phyloP scores from a whole-genome alignment of 768 basidiomycete species.

The Boletellus sp. region DNA sequence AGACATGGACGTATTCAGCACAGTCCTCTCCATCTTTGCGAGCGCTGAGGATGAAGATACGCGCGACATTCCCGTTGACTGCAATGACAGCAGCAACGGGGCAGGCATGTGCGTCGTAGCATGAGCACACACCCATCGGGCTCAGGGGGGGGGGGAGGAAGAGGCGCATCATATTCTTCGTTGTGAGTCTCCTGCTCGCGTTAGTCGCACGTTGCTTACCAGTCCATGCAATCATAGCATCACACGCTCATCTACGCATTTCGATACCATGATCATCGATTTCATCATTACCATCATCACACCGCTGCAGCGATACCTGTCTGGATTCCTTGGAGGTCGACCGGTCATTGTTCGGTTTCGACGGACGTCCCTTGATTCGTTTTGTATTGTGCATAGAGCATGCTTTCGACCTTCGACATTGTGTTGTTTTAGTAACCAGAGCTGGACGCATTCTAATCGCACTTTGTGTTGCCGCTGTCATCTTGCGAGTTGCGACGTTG shows the following conservation, averaged over 20 bases:
- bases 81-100: neutral
- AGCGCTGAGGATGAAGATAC: conserved; percentile 1
- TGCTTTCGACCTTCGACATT: conserved; percentile 23
- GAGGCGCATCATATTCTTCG: conserved; percentile 7
- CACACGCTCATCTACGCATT: conserved; percentile 3
- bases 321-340: conserved; percentile 1
- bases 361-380: conserved; percentile 14
- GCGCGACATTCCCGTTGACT: conserved; percentile 12
- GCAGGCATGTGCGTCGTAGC: conserved; percentile 17
- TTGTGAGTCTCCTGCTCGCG: conserved; percentile 18
- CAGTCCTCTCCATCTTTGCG: conserved; percentile 14
- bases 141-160: neutral
- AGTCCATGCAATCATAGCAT: conserved; percentile 9
- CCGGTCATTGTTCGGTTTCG: neutral
- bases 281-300: neutral
- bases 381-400: conserved; percentile 11
- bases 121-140: conserved; percentile 5
- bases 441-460: no score
- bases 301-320: conserved; percentile 3
- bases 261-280: conserved; percentile 2
- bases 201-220: conserved; percentile 5
- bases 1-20: conserved; percentile 23
- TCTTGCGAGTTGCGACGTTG: no score
- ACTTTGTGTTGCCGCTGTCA: no score
- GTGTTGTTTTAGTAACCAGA: conserved; percentile 20